A percentile compares a stretch with the other conserved stretches of the same genome.
These are phyloP conservation scores for Colletotrichum sp. DNA, from an alignment of 2,329 filamentous ascomycete species.

Conservation along the genomic window DNA sequence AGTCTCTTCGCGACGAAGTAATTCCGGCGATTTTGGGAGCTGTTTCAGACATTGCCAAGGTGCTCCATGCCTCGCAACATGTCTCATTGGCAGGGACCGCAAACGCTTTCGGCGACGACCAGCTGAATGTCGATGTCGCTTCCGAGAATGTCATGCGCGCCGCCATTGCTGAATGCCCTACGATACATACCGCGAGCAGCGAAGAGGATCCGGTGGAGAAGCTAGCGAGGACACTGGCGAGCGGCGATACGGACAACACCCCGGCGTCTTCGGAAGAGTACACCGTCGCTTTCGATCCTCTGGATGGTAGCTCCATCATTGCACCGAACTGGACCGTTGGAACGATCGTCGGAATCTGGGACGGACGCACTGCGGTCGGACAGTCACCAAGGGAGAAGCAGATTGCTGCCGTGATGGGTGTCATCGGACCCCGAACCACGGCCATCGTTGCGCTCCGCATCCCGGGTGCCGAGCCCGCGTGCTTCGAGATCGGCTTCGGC, in stretches of 20 bases:
- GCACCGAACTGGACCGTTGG: constrained; percentile 63
- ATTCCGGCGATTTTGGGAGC: constrained; percentile 52
- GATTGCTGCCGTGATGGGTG: constrained; percentile 55
- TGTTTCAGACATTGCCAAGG: constrained; percentile 47
- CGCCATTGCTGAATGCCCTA: constrained; percentile 45
- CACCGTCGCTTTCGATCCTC: constrained; percentile 65
- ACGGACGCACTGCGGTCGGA: constrained; percentile 47
- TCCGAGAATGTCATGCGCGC: constrained; percentile 53
- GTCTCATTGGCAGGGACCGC: constrained; percentile 53
- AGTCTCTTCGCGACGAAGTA: constrained; percentile 46
- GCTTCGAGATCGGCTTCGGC: constrained; percentile 51
- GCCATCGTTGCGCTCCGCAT: constrained; percentile 59
- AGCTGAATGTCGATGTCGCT: constrained; percentile 61
- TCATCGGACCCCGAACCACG: constrained; percentile 59
- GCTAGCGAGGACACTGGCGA: not conserved
- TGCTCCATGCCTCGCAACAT: constrained; percentile 47
- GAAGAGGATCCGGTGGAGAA: constrained; percentile 64
- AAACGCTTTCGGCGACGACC: constrained; percentile 63
- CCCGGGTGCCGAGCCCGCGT: constrained; percentile 39
- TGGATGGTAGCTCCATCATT: constrained; percentile 67
- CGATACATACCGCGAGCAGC: constrained; percentile 57
- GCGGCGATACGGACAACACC: not conserved
- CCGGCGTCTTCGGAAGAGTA: constrained; percentile 46
- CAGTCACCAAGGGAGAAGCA: constrained; percentile 43
- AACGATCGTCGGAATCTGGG: constrained; percentile 65